Base-by-base conservation (phyloP, 1,284 basidiomycete species). In the Malassezia equina region DNA sequence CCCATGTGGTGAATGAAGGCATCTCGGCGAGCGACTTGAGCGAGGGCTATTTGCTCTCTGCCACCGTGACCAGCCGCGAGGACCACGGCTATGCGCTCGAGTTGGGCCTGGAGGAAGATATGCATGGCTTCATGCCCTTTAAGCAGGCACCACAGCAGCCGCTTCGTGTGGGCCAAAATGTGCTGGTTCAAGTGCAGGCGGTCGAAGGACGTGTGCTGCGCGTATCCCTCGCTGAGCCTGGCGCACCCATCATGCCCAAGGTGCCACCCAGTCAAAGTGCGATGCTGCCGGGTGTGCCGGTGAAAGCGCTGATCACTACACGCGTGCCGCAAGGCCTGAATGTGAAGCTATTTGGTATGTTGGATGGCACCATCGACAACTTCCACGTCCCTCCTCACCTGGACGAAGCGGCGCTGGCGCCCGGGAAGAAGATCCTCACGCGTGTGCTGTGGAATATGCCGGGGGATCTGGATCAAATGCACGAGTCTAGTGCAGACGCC, bases 11-110 rank as follows among this genome's bases (percentile, higher is more conserved):
- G 59, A 96, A 98, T 73, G 79, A 78, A 43, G 89, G 86, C 15
- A 80, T 98, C 2, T 80, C 80, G 19, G 86, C 86, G 73, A 77
- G 79, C 4, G 94, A 98, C 76, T 71, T 98, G 28, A 82, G 81
- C 47, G 39, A 31, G 4, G 67, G 71, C 32, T 67, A 59, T 36
- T 45, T 67, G 12, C 54, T 73, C 17, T 60, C 71, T 24, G 66
- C 61, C 1, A 34, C 65, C 23, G 59, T 74, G 27, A 83, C 86
- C 75, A 88, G 85, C 66, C 78, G 86, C 29, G 94, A 98, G 77
- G 94, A 98, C 68, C 89, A 95, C 75, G 93, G 93, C 1, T 96
- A 93, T 76, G 82, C 85, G 50, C 79, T 98, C 19, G 87, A 93
- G 63, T 78, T 93, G 31, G 94, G 94, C 1, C 34, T 74, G 29